Conservation (phyloP, 192 early-diverging fungal species). For the Rhizophagus prolifer region DNA sequence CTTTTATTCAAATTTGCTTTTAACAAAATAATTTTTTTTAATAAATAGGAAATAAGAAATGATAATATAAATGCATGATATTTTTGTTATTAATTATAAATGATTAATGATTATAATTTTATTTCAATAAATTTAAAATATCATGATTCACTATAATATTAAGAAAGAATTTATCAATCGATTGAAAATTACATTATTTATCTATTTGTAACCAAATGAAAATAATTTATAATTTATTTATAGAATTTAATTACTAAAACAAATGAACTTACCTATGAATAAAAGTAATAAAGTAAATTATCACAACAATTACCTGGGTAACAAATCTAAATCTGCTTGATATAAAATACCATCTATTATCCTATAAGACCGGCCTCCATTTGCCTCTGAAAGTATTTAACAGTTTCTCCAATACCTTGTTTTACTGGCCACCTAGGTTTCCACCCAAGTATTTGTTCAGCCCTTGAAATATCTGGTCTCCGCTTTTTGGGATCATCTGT, state of each 20-base stretch:
- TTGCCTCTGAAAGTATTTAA: constrained; percentile 62
- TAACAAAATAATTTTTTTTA: too few species aligned
- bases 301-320: too few species aligned
- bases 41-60: background rate
- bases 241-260: too few species aligned
- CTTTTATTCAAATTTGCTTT: too few species aligned
- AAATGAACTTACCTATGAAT: too few species aligned
- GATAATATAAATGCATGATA: background rate
- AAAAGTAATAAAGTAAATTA: too few species aligned
- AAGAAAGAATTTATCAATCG: too few species aligned
- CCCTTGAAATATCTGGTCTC: constrained; percentile 71
- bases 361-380: constrained; percentile 23
- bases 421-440: constrained; percentile 69
- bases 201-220: too few species aligned
- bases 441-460: constrained; percentile 67
- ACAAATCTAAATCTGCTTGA: too few species aligned
- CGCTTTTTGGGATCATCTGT: constrained; percentile 78
- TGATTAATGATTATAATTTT: background rate
- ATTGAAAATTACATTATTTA: too few species aligned
- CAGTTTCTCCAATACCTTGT: constrained; percentile 79
- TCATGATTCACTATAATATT: background rate
- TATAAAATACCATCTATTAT: background rate
- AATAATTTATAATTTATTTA: too few species aligned
- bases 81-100: too few species aligned
- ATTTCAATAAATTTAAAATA: background rate